Percentiles rank a stretch among this genome's conserved stretches.
phyloP scores from a whole-genome alignment of 1,284 basidiomycete species.

The Melanopsichium pennsylvanicum region DNA sequence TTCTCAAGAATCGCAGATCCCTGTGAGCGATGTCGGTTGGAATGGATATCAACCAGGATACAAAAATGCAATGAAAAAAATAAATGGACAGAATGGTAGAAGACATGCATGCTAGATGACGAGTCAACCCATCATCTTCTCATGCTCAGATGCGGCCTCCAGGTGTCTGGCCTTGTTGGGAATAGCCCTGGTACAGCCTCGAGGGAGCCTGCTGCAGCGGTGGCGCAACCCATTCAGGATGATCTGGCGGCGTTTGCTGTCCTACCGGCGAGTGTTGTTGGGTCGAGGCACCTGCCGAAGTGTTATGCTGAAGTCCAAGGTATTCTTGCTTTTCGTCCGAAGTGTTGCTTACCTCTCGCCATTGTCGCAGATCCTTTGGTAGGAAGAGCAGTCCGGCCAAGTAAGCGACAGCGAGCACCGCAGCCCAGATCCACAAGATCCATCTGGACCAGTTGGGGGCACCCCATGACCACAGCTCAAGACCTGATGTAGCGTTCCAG shows the following conservation, averaged over 20 bases:
- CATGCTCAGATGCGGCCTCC: constrained; percentile 14
- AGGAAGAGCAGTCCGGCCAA: constrained; percentile 40
- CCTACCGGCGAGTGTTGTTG: constrained; percentile 17
- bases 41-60: too few relatives aligned
- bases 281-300: constrained; percentile 12
- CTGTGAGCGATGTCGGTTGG: too few relatives aligned
- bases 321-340: constrained; percentile 14
- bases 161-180: constrained; percentile 6
- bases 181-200: constrained; percentile 19
- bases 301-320: constrained; percentile 10
- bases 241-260: too few relatives aligned
- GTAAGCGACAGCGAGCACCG: constrained; percentile 37
- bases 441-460: constrained; percentile 18
- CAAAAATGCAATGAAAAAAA: too few relatives aligned
- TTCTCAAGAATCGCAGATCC: too few relatives aligned
- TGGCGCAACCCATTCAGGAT: constrained; percentile 16
- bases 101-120: too few relatives aligned
- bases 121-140: too few relatives aligned
- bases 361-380: constrained; percentile 34
- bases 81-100: too few relatives aligned
- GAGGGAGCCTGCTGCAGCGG: constrained; percentile 10
- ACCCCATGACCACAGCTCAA: constrained; percentile 49
- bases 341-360: constrained; percentile 1
- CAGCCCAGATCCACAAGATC: constrained; percentile 48
- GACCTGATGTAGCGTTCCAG: constrained; percentile 43